Base-by-base conservation (phyloP, 1,284 basidiomycete species). In the Agroathelia rolfsii region DNA sequence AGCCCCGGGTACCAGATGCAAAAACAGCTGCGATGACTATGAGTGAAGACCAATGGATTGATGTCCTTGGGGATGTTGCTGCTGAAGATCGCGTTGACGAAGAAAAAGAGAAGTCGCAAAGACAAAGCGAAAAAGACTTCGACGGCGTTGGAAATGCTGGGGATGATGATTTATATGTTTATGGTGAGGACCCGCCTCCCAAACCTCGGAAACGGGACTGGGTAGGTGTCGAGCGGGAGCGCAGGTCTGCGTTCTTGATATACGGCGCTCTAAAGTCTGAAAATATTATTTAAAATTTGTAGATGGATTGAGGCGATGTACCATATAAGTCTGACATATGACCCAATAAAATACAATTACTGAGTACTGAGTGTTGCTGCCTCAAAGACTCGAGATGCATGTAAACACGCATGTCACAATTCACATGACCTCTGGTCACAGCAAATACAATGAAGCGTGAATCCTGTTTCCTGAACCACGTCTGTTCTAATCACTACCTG, bases 21-120 rank as follows among this genome's bases (percentile, higher is more conserved):
- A 76, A 69, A 48, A 78, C 74, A 4, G 75, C 76, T 9, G 81
- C 78, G 4, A 73, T 86, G 10, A 78, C 77, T 0, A 76, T 83
- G 36, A 75, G 71, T 32, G 78, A 82, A 39, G 58, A 66, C 2
- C 73, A 81, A 40, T 85, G 80, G 82, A 75, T 79, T 34, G 82
- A 85, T 41, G 72, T 81, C 2, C 59, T 84, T 15, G 82, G 74
- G 71, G 72, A 80, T 41, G 61, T 70, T n/a, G 77, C 79, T 44
- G 72, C 76, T 39, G 70, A 71, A 25, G 66, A 80, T 41, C 61
- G 70, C n/a, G 77, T 79, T 44, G 72, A 76, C 39, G 70, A 71
- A 25, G 66, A 67, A 37, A 59, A 49, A 38, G 34, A 49, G 24
- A 45, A 43, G 30, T 48, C 44, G 35, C 31, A 38, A 17, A 31